Base-by-base conservation (phyloP, 345 rosid species). In the Microthlaspi erraticum region DNA sequence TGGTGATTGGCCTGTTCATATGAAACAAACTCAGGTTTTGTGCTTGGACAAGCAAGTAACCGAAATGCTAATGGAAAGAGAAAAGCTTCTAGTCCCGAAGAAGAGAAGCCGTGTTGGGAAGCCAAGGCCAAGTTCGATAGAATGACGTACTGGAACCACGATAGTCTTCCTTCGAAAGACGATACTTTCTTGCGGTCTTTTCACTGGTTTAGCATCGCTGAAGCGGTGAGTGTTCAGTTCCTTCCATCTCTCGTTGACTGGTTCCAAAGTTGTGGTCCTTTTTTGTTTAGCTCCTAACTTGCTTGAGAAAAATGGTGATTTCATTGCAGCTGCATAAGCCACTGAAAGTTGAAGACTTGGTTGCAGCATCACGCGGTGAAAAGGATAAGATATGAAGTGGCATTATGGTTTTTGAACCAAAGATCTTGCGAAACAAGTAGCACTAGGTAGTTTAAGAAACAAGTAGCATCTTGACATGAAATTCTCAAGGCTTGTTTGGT, bases 131-230 rank as follows among this genome's bases (percentile, higher is more conserved):
- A 77, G 58, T 94, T 91, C 59, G 85, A 83, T 64, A 83, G 85
- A 36, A 50, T 91, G 64, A 82, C 95, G 6, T 91, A 85, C 72
- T 94, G 99, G 99, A 94, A 94, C 79, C 91, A 86, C 48, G 97
- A 91, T 67, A 74, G 7, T 63, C 68, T 81, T 65, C 99, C 99
- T 66, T 87, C 97, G 10, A 81, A 82, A 71, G 88, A 89, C 14
- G 99, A 94, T 78, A 75, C 83, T 7, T 77, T 94, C 56, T 16
- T 82, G 48, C 93, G 97, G 10, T 81, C 90, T 58, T 83, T 91
- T 45, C 97, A 88, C 39, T 86, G 90, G 92, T 79, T 89, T 31
- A 48, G 81, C 42, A 81, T 89, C 70, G 90, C 95, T 62, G 86
- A 89, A 69, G 86, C 86, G 26, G 99, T 94, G 50, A 91, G 85